A percentile compares a stretch with the other conserved stretches of the same genome.
Evolutionary conservation across 805 yeast genomes (phyloP).

Genomic region (Jamesozyma jinghongensis): DNA sequence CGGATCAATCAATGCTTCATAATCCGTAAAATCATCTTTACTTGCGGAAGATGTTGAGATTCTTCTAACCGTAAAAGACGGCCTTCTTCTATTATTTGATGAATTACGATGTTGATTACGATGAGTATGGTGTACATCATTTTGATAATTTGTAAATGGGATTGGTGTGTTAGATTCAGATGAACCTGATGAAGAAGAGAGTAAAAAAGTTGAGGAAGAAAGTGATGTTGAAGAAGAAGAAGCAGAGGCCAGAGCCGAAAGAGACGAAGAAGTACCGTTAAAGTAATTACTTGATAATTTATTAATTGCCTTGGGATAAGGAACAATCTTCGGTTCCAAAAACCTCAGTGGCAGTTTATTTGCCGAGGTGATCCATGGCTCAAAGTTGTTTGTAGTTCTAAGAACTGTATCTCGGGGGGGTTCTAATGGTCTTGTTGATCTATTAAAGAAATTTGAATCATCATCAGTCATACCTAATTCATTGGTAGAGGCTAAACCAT

Average conservation of each 20-base stretch:
- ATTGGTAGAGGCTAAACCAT: background rate
- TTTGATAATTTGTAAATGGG: background rate
- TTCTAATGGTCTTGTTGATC: background rate
- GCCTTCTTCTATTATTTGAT: background rate
- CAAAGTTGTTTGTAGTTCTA: conserved; percentile 4
- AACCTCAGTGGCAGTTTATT: conserved; percentile 21
- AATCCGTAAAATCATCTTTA: background rate
- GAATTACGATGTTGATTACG: background rate
- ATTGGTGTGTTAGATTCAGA: conserved; percentile 1
- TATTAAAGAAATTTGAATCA: background rate
- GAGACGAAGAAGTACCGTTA: background rate
- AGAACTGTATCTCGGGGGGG: background rate
- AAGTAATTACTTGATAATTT: conserved; percentile 1
- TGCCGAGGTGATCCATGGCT: conserved; percentile 25
- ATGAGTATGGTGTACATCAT: background rate
- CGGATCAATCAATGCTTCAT: background rate
- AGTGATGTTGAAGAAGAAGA: conserved; percentile 2
- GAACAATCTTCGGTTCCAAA: conserved; percentile 25
- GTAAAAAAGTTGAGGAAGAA: background rate
- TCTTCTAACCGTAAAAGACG: conserved; percentile 2
- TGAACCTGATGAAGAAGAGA: background rate
- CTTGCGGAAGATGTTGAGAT: conserved; percentile 1
- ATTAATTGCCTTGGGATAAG: conserved; percentile 22
- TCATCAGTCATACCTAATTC: background rate
- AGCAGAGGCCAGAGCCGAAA: background rate